These are phyloP conservation scores for Bacidia gigantensis DNA, from an alignment of 495 filamentous ascomycete genomes.

Conservation along the genomic window DNA sequence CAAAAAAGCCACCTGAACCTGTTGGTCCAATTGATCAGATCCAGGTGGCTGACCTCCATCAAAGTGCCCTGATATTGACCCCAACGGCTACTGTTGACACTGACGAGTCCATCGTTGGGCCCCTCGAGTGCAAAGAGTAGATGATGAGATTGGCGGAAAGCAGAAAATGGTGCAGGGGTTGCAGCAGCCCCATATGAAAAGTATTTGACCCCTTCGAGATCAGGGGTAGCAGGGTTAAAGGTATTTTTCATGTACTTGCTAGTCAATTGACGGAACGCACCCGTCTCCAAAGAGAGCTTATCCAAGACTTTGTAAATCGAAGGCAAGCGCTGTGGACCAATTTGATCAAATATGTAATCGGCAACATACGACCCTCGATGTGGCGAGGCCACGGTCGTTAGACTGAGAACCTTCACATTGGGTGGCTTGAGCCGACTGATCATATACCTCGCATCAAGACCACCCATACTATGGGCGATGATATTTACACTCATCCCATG, in stretches of 20 bases:
- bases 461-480: conserved; percentile 78
- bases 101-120: conserved; percentile 86
- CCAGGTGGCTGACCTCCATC: conserved; percentile 75
- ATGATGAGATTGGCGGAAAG: conserved; percentile 58
- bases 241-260: conserved; percentile 61
- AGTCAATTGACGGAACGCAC: conserved; percentile 77
- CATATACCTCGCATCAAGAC: conserved; percentile 87
- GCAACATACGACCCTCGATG: conserved; percentile 79
- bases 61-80: conserved; percentile 88
- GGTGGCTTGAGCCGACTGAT: conserved; percentile 61
- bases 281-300: conserved; percentile 56
- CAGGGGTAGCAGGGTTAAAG: conserved; percentile 72
- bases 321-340: conserved; percentile 48
- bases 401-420: conserved; percentile 57
- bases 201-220: conserved; percentile 63
- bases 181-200: conserved; percentile 82
- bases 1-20: conserved; percentile 57
- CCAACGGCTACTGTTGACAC: conserved; percentile 73
- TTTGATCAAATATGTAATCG: conserved; percentile 63
- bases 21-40: conserved; percentile 95
- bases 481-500: conserved; percentile 71
- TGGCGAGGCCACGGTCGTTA: conserved; percentile 81
- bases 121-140: conserved; percentile 63
- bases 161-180: conserved; percentile 50
- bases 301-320: conserved; percentile 57